These are phyloP conservation scores for Cladophialophora immunda DNA, from an alignment of 2,329 filamentous ascomycete species.

Conservation along the genomic window DNA sequence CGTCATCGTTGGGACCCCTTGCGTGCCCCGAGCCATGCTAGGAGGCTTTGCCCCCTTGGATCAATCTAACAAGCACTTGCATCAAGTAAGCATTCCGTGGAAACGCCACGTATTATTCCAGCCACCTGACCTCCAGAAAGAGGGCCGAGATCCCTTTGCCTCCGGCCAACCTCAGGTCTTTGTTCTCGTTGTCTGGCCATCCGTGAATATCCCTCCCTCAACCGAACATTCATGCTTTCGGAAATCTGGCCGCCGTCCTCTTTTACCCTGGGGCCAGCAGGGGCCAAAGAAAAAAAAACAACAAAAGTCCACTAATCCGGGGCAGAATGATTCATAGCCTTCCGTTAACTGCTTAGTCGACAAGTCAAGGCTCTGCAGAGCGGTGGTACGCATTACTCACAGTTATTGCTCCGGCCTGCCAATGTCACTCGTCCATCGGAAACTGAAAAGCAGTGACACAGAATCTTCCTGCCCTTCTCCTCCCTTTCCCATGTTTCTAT, in stretches of 20 bases:
- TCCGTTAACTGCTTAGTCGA: conserved; percentile 39
- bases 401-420: conserved; percentile 25
- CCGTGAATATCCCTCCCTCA: conserved; percentile 15
- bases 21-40: too few relatives aligned
- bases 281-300: conserved; percentile 4
- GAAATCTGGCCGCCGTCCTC: conserved; percentile 6
- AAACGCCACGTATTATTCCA: conserved; percentile 3
- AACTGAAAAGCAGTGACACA: conserved; percentile 39
- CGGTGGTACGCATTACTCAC: conserved; percentile 29
- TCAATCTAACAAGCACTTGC: too few relatives aligned
- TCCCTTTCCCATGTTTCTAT: conserved; percentile 36
- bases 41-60: neutral
- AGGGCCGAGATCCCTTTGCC: neutral
- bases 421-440: conserved; percentile 3
- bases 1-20: too few relatives aligned
- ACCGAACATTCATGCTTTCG: neutral
- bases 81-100: neutral
- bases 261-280: neutral
- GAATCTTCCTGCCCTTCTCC: conserved; percentile 17
- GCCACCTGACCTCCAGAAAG: neutral
- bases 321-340: conserved; percentile 34
- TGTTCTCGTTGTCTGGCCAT: neutral
- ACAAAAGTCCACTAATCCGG: conserved; percentile 19
- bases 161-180: too few relatives aligned
- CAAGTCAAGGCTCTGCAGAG: conserved; percentile 25